Percentiles rank a stretch among this genome's conserved stretches.
Evolutionary conservation across 352 stramenopile genomes (phyloP).

Genomic region (Phytophthora hibernalis): DNA sequence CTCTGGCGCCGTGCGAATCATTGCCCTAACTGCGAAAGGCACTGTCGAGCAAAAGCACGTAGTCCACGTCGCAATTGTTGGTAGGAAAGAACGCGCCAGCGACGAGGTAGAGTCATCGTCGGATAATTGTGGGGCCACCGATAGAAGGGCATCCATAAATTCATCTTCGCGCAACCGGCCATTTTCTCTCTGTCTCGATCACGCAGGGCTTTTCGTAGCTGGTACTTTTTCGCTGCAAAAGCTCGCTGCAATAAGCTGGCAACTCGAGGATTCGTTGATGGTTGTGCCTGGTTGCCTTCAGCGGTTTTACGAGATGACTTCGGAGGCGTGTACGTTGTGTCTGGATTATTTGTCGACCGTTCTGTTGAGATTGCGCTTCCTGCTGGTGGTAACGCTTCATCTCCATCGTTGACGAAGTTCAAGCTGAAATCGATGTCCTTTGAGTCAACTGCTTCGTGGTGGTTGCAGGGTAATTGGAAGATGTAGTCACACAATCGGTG

Average conservation of each 20-base stretch:
- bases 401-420: constrained; percentile 16
- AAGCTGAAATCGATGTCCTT: constrained; percentile 31
- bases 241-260: constrained; percentile 56
- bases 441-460: constrained; percentile 15
- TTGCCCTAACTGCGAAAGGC: constrained; percentile 54
- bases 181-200: constrained; percentile 61
- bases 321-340: constrained; percentile 9
- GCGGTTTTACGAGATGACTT: constrained; percentile 16
- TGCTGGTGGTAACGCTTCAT: constrained; percentile 26
- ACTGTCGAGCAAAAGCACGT: constrained; percentile 67
- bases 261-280: constrained; percentile 38
- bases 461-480: constrained; percentile 37
- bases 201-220: constrained; percentile 70
- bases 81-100: constrained; percentile 78
- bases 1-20: neutral
- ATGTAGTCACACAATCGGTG: constrained; percentile 48
- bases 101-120: constrained; percentile 81
- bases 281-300: constrained; percentile 8
- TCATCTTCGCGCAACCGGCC: constrained; percentile 69
- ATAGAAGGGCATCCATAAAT: constrained; percentile 79
- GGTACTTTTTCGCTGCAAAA: constrained; percentile 73
- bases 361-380: constrained; percentile 15
- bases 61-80: constrained; percentile 76
- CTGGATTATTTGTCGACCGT: neutral
- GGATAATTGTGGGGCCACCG: constrained; percentile 61